Evolutionary conservation across 768 basidiomycete species (phyloP).

Genomic region (Flagelloscypha sp.): DNA sequence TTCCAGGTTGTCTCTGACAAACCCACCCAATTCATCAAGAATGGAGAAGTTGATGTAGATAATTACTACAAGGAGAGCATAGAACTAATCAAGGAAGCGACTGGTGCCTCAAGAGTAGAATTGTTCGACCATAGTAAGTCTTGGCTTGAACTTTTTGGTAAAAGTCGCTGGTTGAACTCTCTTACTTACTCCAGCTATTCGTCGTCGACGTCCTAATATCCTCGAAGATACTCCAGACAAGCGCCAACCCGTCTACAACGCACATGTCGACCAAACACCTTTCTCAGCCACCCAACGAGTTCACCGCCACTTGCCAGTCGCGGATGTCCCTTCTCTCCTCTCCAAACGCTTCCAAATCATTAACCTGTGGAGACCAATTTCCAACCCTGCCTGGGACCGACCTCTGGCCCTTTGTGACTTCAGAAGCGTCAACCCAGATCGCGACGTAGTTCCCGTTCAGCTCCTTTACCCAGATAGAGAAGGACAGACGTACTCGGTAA

Average conservation of each 20-base stretch:
- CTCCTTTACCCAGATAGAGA: conserved; percentile 41
- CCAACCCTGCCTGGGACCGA: conserved; percentile 37
- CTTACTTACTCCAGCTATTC: conserved; percentile 26
- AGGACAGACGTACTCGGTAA: conserved; percentile 44
- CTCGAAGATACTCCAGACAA: conserved; percentile 25
- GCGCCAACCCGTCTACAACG: conserved; percentile 30
- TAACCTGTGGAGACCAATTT: conserved; percentile 54
- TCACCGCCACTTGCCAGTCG: conserved; percentile 39
- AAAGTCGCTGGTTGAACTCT: background rate
- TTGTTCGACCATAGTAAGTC: conserved; percentile 57
- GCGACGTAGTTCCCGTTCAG: conserved; percentile 36
- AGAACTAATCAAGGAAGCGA: conserved; percentile 48
- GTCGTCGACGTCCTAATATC: conserved; percentile 33
- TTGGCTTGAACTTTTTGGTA: conserved; percentile 1
- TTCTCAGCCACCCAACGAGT: conserved; percentile 37
- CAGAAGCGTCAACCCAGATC: conserved; percentile 30
- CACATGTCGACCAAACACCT: conserved; percentile 47
- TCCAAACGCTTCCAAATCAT: conserved; percentile 48
- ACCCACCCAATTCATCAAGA: conserved; percentile 39
- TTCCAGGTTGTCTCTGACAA: conserved; percentile 22
- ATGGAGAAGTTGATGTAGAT: conserved; percentile 41
- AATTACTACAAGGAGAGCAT: conserved; percentile 60
- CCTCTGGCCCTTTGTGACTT: conserved; percentile 48
- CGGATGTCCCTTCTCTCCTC: conserved; percentile 35
- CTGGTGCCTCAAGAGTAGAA: conserved; percentile 53